Evolutionary conservation across 352 stramenopile genomes (phyloP).

Genomic region (Globisporangium lucens): DNA sequence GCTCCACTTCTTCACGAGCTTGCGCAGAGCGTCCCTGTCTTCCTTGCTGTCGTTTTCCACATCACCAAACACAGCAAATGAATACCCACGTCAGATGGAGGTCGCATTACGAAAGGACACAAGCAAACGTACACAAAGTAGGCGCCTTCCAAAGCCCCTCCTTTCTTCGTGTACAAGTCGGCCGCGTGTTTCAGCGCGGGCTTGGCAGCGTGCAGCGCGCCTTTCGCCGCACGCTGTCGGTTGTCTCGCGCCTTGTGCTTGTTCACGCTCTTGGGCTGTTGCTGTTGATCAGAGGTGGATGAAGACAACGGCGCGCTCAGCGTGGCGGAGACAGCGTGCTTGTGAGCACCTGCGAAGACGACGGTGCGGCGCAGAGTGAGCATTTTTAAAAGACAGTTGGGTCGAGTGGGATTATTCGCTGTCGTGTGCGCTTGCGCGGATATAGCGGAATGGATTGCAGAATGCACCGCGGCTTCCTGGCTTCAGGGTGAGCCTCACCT

Average conservation of each 20-base stretch:
- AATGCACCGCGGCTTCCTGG: no score
- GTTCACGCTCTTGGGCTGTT: not conserved
- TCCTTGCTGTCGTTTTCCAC: not conserved
- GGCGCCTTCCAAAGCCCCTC: not conserved
- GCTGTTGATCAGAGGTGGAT: not conserved
- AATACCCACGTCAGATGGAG: not conserved
- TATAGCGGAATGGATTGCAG: not conserved
- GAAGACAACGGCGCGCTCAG: not conserved
- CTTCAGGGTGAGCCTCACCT: no score
- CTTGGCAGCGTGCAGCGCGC: not conserved
- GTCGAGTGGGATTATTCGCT: not conserved
- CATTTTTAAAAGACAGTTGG: not conserved
- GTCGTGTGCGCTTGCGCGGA: not conserved
- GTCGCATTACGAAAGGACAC: not conserved
- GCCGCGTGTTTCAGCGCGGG: not conserved
- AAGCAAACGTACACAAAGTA: constrained; percentile 1
- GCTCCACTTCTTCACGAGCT: constrained; percentile 4
- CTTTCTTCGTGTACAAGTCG: constrained; percentile 7
- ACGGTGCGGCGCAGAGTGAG: not conserved
- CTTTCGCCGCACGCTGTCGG: constrained; percentile 4
- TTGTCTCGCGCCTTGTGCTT: constrained; percentile 3
- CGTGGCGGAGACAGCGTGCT: not conserved
- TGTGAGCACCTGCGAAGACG: not conserved
- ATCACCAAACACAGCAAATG: not conserved
- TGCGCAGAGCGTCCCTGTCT: constrained; percentile 1